phyloP scores from a whole-genome alignment of 805 yeast species.

The Ogataea glucozyma region DNA sequence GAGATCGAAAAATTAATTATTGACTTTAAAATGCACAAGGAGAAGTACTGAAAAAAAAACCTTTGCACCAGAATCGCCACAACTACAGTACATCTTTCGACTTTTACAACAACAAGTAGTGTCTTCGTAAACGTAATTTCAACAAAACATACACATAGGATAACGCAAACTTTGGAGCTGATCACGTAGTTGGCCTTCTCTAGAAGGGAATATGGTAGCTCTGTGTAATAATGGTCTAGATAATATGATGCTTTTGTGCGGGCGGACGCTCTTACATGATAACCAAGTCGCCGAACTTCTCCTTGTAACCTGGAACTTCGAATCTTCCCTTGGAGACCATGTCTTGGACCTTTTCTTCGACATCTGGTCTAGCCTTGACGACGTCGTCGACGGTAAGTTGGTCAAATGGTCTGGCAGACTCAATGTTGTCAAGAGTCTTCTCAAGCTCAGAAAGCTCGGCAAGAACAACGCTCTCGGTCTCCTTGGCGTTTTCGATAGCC shows the following conservation, averaged over 20 bases:
- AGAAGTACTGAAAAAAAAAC: no score
- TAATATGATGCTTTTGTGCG: conserved; percentile 5
- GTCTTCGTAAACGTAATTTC: conserved; percentile 12
- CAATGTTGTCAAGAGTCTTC: conserved; percentile 89
- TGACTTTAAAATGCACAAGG: no score
- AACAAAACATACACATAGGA: conserved; percentile 7
- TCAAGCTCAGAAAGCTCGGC: conserved; percentile 84
- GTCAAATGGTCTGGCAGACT: conserved; percentile 96
- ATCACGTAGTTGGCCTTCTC: background rate
- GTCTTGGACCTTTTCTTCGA: conserved; percentile 91
- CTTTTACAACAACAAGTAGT: background rate
- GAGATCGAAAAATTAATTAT: no score
- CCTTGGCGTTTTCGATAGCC: conserved; percentile 93
- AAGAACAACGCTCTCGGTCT: conserved; percentile 85
- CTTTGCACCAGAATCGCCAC: no score
- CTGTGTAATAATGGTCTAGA: conserved; percentile 7
- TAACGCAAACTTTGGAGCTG: background rate
- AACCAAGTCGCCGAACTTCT: conserved; percentile 95
- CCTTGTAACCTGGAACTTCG: conserved; percentile 98
- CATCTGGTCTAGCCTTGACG: conserved; percentile 94
- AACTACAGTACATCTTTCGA: background rate
- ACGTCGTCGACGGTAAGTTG: conserved; percentile 95
- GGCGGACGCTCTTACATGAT: conserved; percentile 60
- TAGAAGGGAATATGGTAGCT: conserved; percentile 5
- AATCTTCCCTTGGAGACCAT: conserved; percentile 96